Base-by-base conservation (phyloP, 73 alveolate species). In the Breviolum minutum region DNA sequence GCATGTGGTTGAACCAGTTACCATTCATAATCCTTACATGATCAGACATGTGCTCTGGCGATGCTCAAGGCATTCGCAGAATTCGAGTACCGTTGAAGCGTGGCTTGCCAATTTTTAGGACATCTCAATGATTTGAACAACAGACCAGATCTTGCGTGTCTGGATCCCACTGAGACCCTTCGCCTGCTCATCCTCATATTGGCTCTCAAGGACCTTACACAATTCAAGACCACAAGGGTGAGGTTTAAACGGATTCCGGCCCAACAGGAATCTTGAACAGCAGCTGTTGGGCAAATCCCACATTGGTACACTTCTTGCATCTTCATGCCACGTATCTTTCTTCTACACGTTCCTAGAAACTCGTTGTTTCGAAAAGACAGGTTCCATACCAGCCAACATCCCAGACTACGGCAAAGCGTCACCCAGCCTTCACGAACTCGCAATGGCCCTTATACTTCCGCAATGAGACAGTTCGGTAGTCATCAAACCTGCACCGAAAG, bases 391-490 rank as follows among this genome's bases (percentile, higher is more conserved):
- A 40, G 54, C 54, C 54, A 40, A 40, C 54, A 40, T 40, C 54
- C 54, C 54, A 40, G 54, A 40, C 54, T 9, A n/a, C 19, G 87
- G 63, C 61, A 13, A n/a, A n/a, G 63, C 61, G 87, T 29, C 30
- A 8, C 13, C 61, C 63, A 5, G 26, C 95, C 95, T 88, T 88
- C 27, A 88, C 26, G 85, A 88, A 68, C 85, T 88, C 95, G 61
- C 95, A 88, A 84, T 88, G 95, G 95, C 95, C 66, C 70, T 40
- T 88, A 85, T 88, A 88, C 66, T 68, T 88, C 60, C 40, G 66
- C 48, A 88, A 6, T 40, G 71, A 54, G 27, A 88, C 95, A 5
- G 71, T 48, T 13, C 60, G 85, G 54, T 70, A 64, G 10, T 69
- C 95, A 14, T 87, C 81, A 64, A 87, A 87, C 69, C 95, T 87